phyloP scores from a whole-genome alignment of 495 filamentous ascomycete species.

The Aspergillus cavernicola region DNA sequence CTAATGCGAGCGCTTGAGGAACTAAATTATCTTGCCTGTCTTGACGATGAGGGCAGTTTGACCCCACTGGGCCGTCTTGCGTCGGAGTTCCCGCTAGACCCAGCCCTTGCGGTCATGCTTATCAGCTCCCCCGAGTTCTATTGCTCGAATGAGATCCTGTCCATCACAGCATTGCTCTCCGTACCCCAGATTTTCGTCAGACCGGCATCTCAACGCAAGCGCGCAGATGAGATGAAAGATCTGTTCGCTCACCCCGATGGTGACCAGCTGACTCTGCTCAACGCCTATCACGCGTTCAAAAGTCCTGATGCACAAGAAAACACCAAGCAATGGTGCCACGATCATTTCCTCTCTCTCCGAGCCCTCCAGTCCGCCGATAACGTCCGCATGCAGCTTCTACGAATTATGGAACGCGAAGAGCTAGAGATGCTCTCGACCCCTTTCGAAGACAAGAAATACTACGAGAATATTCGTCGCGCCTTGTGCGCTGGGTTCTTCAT shows the following conservation, averaged over 20 bases:
- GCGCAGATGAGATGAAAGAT: constrained; percentile 97
- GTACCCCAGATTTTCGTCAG: constrained; percentile 94
- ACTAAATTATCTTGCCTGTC: constrained; percentile 92
- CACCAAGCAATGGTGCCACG: constrained; percentile 87
- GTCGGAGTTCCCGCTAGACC: constrained; percentile 95
- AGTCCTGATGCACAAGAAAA: constrained; percentile 65
- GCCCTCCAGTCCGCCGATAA: constrained; percentile 90
- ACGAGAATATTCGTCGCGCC: constrained; percentile 91
- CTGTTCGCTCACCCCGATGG: constrained; percentile 90
- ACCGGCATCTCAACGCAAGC: constrained; percentile 74
- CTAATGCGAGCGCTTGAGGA: constrained; percentile 98
- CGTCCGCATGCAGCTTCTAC: constrained; percentile 82
- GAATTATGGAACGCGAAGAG: constrained; percentile 91
- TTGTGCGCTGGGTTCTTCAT: constrained; percentile 98
- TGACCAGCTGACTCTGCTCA: constrained; percentile 93
- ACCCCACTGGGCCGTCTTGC: constrained; percentile 82
- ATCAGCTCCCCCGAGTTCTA: constrained; percentile 97
- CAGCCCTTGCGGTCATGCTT: constrained; percentile 93
- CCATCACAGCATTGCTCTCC: constrained; percentile 88
- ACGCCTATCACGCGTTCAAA: constrained; percentile 98
- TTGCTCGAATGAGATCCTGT: constrained; percentile 97
- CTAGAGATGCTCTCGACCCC: constrained; percentile 81
- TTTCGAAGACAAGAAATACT: constrained; percentile 96
- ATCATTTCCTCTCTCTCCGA: constrained; percentile 92
- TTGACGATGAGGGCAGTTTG: constrained; percentile 93